Percentiles rank a stretch among this genome's conserved stretches.
These are phyloP conservation scores for Aphelidium insulamus DNA, from an alignment of 371 early-diverging fungal genomes.

Conservation along the genomic window DNA sequence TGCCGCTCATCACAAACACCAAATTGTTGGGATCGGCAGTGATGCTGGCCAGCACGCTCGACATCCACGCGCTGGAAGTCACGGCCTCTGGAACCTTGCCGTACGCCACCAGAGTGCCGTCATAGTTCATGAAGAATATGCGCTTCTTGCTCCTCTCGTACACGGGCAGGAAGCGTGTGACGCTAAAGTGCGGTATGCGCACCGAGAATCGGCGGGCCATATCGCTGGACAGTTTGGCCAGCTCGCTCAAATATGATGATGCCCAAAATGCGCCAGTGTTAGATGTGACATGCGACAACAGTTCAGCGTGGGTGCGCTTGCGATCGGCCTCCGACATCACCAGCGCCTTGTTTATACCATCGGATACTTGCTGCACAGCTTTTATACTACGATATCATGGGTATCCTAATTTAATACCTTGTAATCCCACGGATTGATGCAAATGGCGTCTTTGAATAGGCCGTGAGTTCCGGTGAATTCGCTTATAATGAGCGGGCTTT, in stretches of 20 bases:
- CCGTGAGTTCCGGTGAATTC: constrained; percentile 92
- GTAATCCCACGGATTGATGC: constrained; percentile 78
- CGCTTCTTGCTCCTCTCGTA: constrained; percentile 25
- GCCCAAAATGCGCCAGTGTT: constrained; percentile 31
- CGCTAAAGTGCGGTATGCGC: constrained; percentile 29
- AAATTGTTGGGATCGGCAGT: constrained; percentile 51
- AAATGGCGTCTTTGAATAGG: constrained; percentile 61
- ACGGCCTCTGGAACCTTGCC: constrained; percentile 36
- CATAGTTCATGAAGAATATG: constrained; percentile 65
- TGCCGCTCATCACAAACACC: constrained; percentile 82
- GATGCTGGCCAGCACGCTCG: constrained; percentile 34
- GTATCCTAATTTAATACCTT: constrained; percentile 5
- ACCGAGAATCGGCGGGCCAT: constrained; percentile 25
- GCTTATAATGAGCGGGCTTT: constrained; percentile 66
- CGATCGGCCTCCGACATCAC: constrained; percentile 27
- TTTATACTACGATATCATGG: neutral
- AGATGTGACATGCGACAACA: constrained; percentile 34
- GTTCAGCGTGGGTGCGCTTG: constrained; percentile 6
- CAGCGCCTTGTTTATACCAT: constrained; percentile 57
- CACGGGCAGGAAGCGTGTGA: constrained; percentile 13
- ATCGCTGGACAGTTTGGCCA: constrained; percentile 28
- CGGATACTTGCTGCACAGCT: constrained; percentile 37
- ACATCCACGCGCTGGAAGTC: constrained; percentile 34
- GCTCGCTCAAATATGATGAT: constrained; percentile 12
- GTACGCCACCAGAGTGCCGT: constrained; percentile 58